Percentiles rank a stretch among this genome's conserved stretches.
These are phyloP conservation scores for Dryas octopetala DNA, from an alignment of 306 rosid genomes.

Conservation along the genomic window DNA sequence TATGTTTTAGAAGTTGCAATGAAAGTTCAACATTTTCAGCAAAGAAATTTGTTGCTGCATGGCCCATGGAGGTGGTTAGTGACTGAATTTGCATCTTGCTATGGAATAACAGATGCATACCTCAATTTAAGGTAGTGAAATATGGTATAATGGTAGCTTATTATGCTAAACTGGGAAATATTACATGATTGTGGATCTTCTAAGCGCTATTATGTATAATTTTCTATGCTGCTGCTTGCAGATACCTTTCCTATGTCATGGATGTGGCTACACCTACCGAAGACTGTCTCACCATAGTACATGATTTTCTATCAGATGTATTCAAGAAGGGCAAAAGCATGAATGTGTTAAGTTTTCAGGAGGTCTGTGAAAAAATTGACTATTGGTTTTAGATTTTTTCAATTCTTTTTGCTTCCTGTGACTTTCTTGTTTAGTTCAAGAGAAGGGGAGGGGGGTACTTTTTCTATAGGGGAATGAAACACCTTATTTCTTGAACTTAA, in stretches of 20 bases:
- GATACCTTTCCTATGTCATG: conserved; percentile 41
- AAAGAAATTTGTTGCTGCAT: conserved; percentile 32
- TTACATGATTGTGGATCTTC: conserved; percentile 4
- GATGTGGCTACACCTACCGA: conserved; percentile 48
- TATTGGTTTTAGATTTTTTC: neutral
- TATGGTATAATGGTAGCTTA: neutral
- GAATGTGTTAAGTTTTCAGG: conserved; percentile 29
- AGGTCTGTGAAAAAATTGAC: conserved; percentile 20
- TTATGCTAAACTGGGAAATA: neutral
- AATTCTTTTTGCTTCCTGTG: neutral
- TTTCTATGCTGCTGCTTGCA: conserved; percentile 3
- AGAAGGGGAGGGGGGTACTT: too few relatives aligned
- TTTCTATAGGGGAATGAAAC: too few relatives aligned
- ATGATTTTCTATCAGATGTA: conserved; percentile 29
- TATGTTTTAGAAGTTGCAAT: conserved; percentile 35
- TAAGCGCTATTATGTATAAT: neutral
- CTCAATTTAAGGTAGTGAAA: conserved; percentile 33
- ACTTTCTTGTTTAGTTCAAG: too few relatives aligned
- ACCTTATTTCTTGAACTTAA: too few relatives aligned
- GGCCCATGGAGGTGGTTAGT: conserved; percentile 41
- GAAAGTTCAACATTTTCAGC: conserved; percentile 33
- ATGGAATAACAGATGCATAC: conserved; percentile 36
- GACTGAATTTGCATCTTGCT: conserved; percentile 30
- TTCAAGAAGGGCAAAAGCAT: conserved; percentile 22
- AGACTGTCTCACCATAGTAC: conserved; percentile 31